Evolutionary conservation across 805 yeast species (phyloP).

Genomic region (Candida quercuum): DNA sequence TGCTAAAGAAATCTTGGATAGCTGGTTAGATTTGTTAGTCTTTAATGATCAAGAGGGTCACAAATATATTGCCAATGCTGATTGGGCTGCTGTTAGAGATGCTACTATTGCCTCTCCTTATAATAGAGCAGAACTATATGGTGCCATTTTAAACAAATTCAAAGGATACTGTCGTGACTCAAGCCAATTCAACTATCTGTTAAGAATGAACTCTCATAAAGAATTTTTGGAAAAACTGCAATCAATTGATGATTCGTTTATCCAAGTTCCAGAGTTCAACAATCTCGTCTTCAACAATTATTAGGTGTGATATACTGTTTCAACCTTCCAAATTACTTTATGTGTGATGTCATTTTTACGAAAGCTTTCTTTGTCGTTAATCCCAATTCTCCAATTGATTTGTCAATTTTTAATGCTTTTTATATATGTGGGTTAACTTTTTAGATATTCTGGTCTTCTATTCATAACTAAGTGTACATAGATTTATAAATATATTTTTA

Average conservation of each 20-base stretch:
- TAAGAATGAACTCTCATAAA: no score
- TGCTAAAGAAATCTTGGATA: conserved; percentile 45
- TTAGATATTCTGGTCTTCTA: no score
- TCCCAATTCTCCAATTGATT: no score
- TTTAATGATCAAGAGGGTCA: conserved; percentile 50
- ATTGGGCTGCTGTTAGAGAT: conserved; percentile 79
- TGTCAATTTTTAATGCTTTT: no score
- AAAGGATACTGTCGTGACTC: conserved; percentile 22
- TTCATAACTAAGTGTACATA: no score
- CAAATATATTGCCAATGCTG: conserved; percentile 70
- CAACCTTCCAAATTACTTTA: background rate
- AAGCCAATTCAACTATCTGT: conserved; percentile 6
- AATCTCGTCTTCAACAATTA: background rate
- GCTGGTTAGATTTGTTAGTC: conserved; percentile 48
- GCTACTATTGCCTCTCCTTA: conserved; percentile 41
- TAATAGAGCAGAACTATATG: conserved; percentile 17
- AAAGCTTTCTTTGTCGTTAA: no score
- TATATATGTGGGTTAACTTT: no score
- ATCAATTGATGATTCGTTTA: conserved; percentile 2
- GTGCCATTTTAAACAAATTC: conserved; percentile 17
- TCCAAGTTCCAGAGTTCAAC: background rate
- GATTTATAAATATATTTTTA: no score
- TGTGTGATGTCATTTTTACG: background rate
- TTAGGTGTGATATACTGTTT: background rate
- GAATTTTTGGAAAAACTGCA: background rate